Evolutionary conservation across 2,329 filamentous ascomycete species (phyloP).

Genomic region (Verticillium nubilum): DNA sequence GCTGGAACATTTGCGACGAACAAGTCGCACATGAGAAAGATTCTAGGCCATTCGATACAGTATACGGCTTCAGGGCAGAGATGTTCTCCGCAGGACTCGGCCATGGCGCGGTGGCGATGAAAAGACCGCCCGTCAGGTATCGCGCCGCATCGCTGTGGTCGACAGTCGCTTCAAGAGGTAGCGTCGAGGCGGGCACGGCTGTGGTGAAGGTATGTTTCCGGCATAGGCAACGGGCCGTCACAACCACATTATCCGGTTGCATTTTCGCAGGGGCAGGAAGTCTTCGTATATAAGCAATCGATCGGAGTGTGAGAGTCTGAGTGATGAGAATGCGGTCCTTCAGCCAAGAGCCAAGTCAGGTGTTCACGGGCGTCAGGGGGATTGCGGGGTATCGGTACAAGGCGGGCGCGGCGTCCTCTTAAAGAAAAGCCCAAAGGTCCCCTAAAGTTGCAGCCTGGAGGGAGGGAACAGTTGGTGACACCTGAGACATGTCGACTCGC

Average conservation of each 20-base stretch:
- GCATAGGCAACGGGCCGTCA: conserved; percentile 38
- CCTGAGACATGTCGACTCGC: neutral
- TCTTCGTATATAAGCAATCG: too few species aligned
- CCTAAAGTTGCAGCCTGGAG: too few species aligned
- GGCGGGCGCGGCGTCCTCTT: neutral
- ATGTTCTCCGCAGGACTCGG: conserved; percentile 18
- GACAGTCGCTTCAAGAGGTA: conserved; percentile 34
- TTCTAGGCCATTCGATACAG: conserved; percentile 24
- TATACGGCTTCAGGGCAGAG: conserved; percentile 28
- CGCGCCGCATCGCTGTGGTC: conserved; percentile 48
- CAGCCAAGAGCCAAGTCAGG: neutral
- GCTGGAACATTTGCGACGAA: conserved; percentile 22
- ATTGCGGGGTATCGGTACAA: neutral
- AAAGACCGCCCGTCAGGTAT: conserved; percentile 35
- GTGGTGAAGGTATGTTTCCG: conserved; percentile 32
- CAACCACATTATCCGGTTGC: neutral
- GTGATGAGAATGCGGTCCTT: too few species aligned
- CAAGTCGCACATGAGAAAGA: conserved; percentile 38
- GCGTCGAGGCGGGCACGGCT: conserved; percentile 20
- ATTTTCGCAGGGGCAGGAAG: neutral
- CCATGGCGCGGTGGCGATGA: conserved; percentile 30
- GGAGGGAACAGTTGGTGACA: neutral
- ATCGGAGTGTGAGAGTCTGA: too few species aligned
- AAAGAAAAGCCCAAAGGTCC: neutral
- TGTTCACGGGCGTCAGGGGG: neutral